A percentile compares a stretch with the other conserved stretches of the same genome.
Conservation (phyloP, 441 rosid species). For the Pelargonium cotyledonis region DNA sequence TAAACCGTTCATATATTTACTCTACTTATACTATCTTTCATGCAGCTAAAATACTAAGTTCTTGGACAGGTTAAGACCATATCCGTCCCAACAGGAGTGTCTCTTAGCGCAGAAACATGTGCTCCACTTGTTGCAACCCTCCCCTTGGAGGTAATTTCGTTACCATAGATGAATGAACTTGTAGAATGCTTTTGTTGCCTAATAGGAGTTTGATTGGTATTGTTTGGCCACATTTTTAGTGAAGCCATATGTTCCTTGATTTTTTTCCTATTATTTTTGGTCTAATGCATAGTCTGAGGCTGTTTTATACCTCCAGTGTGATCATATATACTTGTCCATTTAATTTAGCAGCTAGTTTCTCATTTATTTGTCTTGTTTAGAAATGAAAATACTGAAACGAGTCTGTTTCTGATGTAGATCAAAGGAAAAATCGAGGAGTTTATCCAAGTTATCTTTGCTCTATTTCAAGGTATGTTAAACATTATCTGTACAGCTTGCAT, state of each 20-base stretch:
- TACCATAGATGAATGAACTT: slow-evolving; percentile 10
- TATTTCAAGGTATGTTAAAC: slow-evolving; percentile 59
- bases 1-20: slow-evolving; percentile 2
- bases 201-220: background rate
- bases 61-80: slow-evolving; percentile 52
- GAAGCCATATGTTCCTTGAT: no score
- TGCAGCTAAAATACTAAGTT: slow-evolving; percentile 13
- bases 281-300: no score
- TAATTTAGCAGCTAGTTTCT: background rate
- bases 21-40: slow-evolving; percentile 8
- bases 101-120: slow-evolving; percentile 41
- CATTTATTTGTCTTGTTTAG: background rate
- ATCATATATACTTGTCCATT: background rate
- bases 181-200: slow-evolving; percentile 7
- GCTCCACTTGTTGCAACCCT: slow-evolving; percentile 67
- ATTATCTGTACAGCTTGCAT: background rate
- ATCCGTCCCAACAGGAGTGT: slow-evolving; percentile 42
- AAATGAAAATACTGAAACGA: no score
- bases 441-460: slow-evolving; percentile 55
- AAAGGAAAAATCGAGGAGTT: slow-evolving; percentile 66
- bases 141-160: slow-evolving; percentile 52
- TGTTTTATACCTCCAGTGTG: background rate
- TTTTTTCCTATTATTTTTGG: no score
- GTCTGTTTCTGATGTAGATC: slow-evolving; percentile 37
- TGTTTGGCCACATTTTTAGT: background rate